Conservation (phyloP, 2,329 filamentous ascomycete species). For the Rhexocercosporidium sp. region DNA sequence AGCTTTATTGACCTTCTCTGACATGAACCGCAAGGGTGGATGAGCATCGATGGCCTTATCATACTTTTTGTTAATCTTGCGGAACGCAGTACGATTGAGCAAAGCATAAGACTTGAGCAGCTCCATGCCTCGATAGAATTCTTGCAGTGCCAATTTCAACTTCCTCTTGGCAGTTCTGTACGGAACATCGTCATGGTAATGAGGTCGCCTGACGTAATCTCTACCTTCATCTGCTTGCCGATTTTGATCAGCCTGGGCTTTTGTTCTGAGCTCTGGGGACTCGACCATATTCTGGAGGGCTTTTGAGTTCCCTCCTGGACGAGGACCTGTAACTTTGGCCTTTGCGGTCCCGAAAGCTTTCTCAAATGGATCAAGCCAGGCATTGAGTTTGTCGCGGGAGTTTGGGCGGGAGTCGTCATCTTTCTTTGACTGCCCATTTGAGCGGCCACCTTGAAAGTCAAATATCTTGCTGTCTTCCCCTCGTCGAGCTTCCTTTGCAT, state of each 20-base stretch:
- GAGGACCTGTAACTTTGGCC: constrained; percentile 53
- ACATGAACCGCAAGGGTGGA: constrained; percentile 81
- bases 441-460: constrained; percentile 25
- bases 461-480: constrained; percentile 28
- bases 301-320: constrained; percentile 64
- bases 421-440: constrained; percentile 28
- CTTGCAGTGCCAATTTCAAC: constrained; percentile 87
- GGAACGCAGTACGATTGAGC: constrained; percentile 89
- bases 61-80: constrained; percentile 99
- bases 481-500: constrained; percentile 33
- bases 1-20: constrained; percentile 86
- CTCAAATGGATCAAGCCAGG: constrained; percentile 58
- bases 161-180: constrained; percentile 91
- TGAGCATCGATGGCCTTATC: constrained; percentile 86
- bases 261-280: constrained; percentile 44
- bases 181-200: constrained; percentile 67
- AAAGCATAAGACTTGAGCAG: constrained; percentile 89
- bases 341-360: constrained; percentile 42
- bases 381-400: constrained; percentile 36
- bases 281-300: constrained; percentile 58
- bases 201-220: constrained; percentile 55
- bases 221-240: constrained; percentile 42
- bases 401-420: constrained; percentile 24
- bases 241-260: constrained; percentile 45
- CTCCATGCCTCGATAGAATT: constrained; percentile 92